A percentile compares a stretch with the other conserved stretches of the same genome.
phyloP scores from a whole-genome alignment of 1,284 basidiomycete genomes.

The Leccinum pallidistipes region DNA sequence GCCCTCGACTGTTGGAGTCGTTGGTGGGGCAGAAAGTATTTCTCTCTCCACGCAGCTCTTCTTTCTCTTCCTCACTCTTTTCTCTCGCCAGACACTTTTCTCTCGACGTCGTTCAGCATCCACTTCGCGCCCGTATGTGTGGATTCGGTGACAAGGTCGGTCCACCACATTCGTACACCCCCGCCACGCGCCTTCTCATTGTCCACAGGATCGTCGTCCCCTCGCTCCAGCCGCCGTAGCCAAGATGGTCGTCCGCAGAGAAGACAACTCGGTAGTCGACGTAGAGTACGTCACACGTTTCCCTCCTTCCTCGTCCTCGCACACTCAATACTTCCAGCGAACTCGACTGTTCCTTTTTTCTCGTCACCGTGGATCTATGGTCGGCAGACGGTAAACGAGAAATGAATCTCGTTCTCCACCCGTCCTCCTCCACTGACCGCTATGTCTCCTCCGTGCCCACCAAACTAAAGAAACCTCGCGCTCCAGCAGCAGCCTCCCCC shows the following conservation, averaged over 20 bases:
- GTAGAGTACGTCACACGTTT: constrained; percentile 60
- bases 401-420: constrained; percentile 85
- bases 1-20: constrained; percentile 55
- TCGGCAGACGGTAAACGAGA: constrained; percentile 77
- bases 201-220: constrained; percentile 78
- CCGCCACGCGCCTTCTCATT: constrained; percentile 10
- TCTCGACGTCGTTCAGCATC: constrained; percentile 83
- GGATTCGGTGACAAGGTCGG: constrained; percentile 92
- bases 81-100: constrained; percentile 63
- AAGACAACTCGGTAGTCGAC: constrained; percentile 69
- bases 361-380: constrained; percentile 89
- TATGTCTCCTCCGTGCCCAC: constrained; percentile 56
- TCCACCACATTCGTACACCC: constrained; percentile 4
- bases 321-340: constrained; percentile 52
- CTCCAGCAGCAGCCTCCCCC: constrained; percentile 38
- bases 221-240: constrained; percentile 87
- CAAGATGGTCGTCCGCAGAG: constrained; percentile 70
- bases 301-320: constrained; percentile 10
- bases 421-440: constrained; percentile 68
- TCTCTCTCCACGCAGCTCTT: background rate
- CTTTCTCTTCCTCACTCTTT: constrained; percentile 2
- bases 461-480: constrained; percentile 53
- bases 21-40: constrained; percentile 56
- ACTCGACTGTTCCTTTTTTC: constrained; percentile 81
- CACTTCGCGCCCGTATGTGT: constrained; percentile 87